Base-by-base conservation (phyloP, 2,329 filamentous ascomycete genomes). In the Chrysosporium keratinophilum region DNA sequence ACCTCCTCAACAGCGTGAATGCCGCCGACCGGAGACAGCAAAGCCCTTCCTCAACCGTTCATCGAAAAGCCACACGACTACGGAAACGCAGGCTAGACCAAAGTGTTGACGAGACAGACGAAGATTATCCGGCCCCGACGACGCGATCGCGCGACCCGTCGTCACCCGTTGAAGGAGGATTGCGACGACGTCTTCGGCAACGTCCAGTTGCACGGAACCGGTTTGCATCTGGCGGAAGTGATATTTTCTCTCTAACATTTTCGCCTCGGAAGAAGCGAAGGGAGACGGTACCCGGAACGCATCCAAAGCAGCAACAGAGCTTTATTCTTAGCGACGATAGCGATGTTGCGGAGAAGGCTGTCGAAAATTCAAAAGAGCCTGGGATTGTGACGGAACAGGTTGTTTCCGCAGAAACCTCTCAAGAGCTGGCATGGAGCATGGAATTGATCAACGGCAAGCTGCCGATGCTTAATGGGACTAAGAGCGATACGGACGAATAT, bases 1-100 rank as follows among this genome's bases (percentile, higher is more conserved):
- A 48, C 20, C 37, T 54, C 3, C 37, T 54, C 5, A 54, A 54
- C 39, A 48, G 37, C 19, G 37, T 54, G 10, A 54, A 42, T 5
- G 4, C 15, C 17, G 14, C 20, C 40, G 5, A 15, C 33, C 2
- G n/a, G 12, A 28, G 10, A 52, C 20, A 37, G n/a, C 49, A 7
- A 11, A 34, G 15, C 11, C 17, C n/a, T 12, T 14, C 39, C 14
- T n/a, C 48, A 31, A 11, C 12, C 9, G 9, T 39, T 5, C 5
- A 1, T 14, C 6, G 3, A 15, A 23, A 37, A 42, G 14, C 10
- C 33, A 23, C n/a, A 6, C 35, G 39, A 15, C 20, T 19, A 19
- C 37, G 37, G 9, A 33, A 20, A 1, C 2, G 31, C 12, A 20
- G 1, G 14, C 3, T 15, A 3, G 35, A 12, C 14, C 31, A n/a